phyloP scores from a whole-genome alignment of 345 rosid species.

The Rhodomyrtus tomentosa region DNA sequence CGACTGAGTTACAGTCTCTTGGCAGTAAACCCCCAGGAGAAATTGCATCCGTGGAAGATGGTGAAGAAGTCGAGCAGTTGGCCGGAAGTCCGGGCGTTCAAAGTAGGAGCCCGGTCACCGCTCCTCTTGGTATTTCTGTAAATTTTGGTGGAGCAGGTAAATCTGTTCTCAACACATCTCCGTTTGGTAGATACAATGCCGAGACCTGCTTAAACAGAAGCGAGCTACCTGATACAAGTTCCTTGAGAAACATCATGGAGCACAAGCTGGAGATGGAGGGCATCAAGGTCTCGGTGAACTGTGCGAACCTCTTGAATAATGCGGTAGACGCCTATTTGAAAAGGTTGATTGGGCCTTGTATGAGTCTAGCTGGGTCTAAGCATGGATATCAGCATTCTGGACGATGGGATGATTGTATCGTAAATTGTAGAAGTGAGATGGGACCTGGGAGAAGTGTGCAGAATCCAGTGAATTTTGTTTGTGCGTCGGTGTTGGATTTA shows the following conservation, averaged over 20 bases:
- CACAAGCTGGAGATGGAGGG: slow-evolving; percentile 62
- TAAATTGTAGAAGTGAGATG: slow-evolving; percentile 4
- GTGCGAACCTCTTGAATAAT: slow-evolving; percentile 58
- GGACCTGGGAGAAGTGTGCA: slow-evolving; percentile 10
- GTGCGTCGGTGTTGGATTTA: slow-evolving; percentile 47
- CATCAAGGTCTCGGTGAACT: slow-evolving; percentile 36
- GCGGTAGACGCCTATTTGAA: slow-evolving; percentile 59
- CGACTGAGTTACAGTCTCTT: slow-evolving; percentile 60
- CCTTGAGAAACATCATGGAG: slow-evolving; percentile 51
- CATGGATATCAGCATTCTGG: slow-evolving; percentile 9
- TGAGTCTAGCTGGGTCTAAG: slow-evolving; percentile 47
- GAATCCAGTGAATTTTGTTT: slow-evolving; percentile 12
- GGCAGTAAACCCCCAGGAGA: slow-evolving; percentile 82
- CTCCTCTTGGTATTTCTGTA: slow-evolving; percentile 65
- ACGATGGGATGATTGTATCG: slow-evolving; percentile 5
- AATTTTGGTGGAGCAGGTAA: slow-evolving; percentile 36
- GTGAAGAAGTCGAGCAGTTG: slow-evolving; percentile 89
- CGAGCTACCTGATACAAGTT: slow-evolving; percentile 69
- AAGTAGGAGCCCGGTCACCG: slow-evolving; percentile 70
- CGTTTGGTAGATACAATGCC: slow-evolving; percentile 1
- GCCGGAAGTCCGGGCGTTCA: slow-evolving; percentile 69
- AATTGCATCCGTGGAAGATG: slow-evolving; percentile 82
- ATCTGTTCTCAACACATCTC: slow-evolving; percentile 18
- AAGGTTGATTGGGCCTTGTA: slow-evolving; percentile 63
- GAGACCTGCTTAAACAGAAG: slow-evolving; percentile 47